A percentile compares a stretch with the other conserved stretches of the same genome.
Conservation (phyloP, 352 stramenopile genomes). For the Globisporangium middletonii region DNA sequence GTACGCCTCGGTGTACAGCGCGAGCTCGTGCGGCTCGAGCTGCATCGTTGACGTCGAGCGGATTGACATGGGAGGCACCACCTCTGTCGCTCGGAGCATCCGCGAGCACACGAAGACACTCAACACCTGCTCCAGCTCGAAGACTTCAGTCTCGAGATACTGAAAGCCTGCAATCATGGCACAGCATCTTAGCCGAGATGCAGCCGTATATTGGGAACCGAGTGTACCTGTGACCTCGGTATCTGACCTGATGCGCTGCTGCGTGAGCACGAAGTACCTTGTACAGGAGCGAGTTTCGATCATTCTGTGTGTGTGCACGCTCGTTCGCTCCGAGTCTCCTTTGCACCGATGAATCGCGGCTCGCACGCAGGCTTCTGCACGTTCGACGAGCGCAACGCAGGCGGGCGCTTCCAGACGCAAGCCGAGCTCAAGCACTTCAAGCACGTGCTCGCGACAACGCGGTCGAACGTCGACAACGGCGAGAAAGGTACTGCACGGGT, state of each 20-base stretch:
- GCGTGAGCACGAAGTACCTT: too few species aligned
- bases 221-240: too few species aligned
- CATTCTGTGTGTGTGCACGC: too few species aligned
- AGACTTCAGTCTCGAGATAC: too few species aligned
- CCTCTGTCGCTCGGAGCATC: background rate
- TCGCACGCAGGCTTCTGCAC: constrained; percentile 62
- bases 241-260: too few species aligned
- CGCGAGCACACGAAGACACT: background rate
- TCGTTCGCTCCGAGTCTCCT: too few species aligned
- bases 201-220: too few species aligned
- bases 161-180: too few species aligned
- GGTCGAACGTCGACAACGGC: constrained; percentile 40
- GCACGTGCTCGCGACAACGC: constrained; percentile 50
- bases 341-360: constrained; percentile 37
- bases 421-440: constrained; percentile 76
- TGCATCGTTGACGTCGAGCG: background rate
- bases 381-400: constrained; percentile 76
- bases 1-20: constrained; percentile 33
- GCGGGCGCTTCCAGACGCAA: constrained; percentile 65
- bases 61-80: background rate
- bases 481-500: constrained; percentile 33
- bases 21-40: constrained; percentile 26
- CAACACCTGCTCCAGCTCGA: too few species aligned
- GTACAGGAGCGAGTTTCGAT: too few species aligned
- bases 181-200: too few species aligned